These are phyloP conservation scores for Penicillium silybi DNA, from an alignment of 495 filamentous ascomycete genomes.

Conservation along the genomic window DNA sequence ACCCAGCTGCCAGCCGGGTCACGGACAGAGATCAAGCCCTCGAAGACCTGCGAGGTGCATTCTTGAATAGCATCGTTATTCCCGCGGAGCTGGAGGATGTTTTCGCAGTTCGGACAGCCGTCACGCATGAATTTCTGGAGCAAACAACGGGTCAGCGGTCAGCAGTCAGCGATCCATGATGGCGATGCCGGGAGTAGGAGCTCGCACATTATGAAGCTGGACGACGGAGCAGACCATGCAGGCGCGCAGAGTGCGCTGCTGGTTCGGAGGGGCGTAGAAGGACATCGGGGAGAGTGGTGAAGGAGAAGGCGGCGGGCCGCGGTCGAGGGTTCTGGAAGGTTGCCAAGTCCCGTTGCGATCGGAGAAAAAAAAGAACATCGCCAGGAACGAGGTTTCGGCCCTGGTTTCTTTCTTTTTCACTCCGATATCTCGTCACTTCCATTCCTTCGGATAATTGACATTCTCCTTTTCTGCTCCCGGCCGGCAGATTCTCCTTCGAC, in stretches of 20 bases:
- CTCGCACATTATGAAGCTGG: slow-evolving; percentile 65
- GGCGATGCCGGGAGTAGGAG: neutral
- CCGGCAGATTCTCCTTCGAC: neutral
- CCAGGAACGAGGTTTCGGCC: slow-evolving; percentile 12
- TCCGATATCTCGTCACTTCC: slow-evolving; percentile 2
- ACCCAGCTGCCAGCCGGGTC: slow-evolving; percentile 82
- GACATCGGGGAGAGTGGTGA: slow-evolving; percentile 24
- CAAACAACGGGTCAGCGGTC: neutral
- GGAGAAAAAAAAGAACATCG: slow-evolving; percentile 25
- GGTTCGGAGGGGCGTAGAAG: slow-evolving; percentile 59
- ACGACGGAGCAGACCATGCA: slow-evolving; percentile 99
- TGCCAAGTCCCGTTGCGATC: slow-evolving; percentile 28
- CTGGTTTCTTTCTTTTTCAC: neutral
- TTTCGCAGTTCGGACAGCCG: slow-evolving; percentile 96
- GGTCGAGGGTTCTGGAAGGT: slow-evolving; percentile 17
- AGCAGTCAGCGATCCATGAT: neutral
- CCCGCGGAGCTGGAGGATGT: slow-evolving; percentile 75
- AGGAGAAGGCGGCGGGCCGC: slow-evolving; percentile 2
- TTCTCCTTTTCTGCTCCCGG: slow-evolving; percentile 1
- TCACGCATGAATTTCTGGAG: slow-evolving; percentile 70
- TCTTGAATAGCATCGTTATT: slow-evolving; percentile 77
- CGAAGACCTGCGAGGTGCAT: slow-evolving; percentile 93
- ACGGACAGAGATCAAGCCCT: slow-evolving; percentile 79
- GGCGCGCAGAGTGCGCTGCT: slow-evolving; percentile 79
- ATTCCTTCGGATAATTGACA: slow-evolving; percentile 17